These are phyloP conservation scores for Jaltomata sinuosa DNA, from an alignment of 257 asterid genomes.

Conservation along the genomic window DNA sequence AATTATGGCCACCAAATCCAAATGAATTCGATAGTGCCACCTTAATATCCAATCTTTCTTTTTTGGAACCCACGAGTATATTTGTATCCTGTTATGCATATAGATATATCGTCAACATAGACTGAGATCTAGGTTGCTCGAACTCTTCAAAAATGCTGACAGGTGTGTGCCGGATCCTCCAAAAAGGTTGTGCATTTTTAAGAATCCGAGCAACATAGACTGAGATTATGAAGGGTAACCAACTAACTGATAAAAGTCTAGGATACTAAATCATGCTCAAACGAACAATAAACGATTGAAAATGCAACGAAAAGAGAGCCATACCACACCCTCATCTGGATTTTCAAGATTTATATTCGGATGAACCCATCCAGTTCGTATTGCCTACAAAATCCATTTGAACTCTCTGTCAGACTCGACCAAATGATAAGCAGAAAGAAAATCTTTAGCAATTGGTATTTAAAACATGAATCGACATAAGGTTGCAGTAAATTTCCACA, in stretches of 20 bases:
- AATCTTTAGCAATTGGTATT: not conserved
- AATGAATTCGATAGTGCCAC: slow-evolving; percentile 13
- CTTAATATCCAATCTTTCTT: slow-evolving; percentile 13
- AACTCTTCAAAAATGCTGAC: too few species aligned
- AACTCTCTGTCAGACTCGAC: not conserved
- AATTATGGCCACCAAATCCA: slow-evolving; percentile 18
- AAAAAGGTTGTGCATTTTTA: too few species aligned
- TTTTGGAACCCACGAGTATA: slow-evolving; percentile 6
- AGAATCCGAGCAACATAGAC: too few species aligned
- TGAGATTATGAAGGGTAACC: too few species aligned
- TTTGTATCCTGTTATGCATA: slow-evolving; percentile 6
- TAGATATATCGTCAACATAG: not conserved
- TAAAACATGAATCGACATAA: not conserved
- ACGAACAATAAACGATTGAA: not conserved
- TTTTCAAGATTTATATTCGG: slow-evolving; percentile 41
- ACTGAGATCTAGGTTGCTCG: too few species aligned
- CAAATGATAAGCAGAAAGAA: not conserved
- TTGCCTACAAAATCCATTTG: slow-evolving; percentile 19
- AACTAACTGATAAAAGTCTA: too few species aligned
- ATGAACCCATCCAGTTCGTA: slow-evolving; percentile 45
- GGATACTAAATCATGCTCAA: not conserved
- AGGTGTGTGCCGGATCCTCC: too few species aligned
- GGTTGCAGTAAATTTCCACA: not conserved
- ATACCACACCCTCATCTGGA: slow-evolving; percentile 36
- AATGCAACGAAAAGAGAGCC: not conserved